Evolutionary conservation across 306 rosid species (phyloP).

Genomic region (Adenanthera pavonina): DNA sequence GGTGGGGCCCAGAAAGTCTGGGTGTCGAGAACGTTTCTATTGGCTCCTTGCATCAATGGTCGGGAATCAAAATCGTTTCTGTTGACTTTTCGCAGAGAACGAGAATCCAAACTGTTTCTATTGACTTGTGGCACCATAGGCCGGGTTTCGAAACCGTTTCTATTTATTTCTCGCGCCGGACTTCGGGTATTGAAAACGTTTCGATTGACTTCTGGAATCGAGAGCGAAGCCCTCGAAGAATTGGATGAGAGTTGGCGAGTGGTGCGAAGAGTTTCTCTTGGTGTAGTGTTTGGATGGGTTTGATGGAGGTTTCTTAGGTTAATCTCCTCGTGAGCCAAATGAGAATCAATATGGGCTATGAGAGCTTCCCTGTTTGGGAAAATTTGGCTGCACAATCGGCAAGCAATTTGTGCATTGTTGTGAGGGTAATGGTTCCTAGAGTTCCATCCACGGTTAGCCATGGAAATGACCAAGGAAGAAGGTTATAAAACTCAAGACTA

Average conservation of each 20-base stretch:
- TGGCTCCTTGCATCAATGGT: neutral
- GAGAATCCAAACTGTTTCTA: neutral
- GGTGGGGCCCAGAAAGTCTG: constrained; percentile 11
- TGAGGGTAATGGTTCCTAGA: neutral
- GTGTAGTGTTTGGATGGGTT: neutral
- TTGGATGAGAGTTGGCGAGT: neutral
- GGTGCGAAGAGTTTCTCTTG: neutral
- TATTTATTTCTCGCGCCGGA: neutral
- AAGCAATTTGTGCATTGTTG: constrained; percentile 41
- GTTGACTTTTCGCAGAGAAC: neutral
- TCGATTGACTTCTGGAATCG: neutral
- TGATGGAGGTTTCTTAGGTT: constrained; percentile 39
- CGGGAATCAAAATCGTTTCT: neutral
- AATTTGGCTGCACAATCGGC: constrained; percentile 56
- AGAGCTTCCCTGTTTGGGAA: constrained; percentile 54
- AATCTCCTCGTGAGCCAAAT: constrained; percentile 50
- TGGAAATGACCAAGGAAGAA: neutral
- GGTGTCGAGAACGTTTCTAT: neutral
- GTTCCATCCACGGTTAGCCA: constrained; percentile 34
- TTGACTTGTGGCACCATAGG: neutral
- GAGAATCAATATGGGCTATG: constrained; percentile 61
- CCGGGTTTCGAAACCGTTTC: neutral
- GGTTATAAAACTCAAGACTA: too few species aligned
- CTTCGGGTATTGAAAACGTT: neutral
- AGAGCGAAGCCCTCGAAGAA: constrained; percentile 11